Evolutionary conservation across 164 flowering plant species (phyloP), one percentile per base, ranked within the genome.

Genomic region (Vitis vinifera): DNA sequence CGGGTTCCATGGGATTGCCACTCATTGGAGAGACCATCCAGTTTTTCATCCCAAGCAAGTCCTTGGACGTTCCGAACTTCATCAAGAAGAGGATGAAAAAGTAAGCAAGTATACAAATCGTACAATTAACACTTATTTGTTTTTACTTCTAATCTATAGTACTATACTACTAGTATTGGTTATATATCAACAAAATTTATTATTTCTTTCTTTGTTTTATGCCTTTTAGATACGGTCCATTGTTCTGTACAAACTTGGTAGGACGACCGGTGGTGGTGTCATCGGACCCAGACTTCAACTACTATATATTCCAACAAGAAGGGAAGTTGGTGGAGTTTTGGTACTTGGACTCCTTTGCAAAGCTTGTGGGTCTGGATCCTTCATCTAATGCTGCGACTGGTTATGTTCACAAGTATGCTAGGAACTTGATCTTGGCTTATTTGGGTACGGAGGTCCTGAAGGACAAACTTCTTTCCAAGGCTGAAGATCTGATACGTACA

Each of bases 1-100:
- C 82, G 0, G 84, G 84, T 49, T 83, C 86, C 10, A 70, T 75
- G 68, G 86, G 80, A 2, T 48, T 78, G 3, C 84, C 86, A 47
- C 66, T 81, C 13, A 70, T 81, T 37, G 86, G 86, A 13, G 86
- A 83, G 71, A 76, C 78, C 47, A 61, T 83, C 63, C 65, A 79
- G 63, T 58, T 79, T 10, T 10, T 77, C 67, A 51, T 68, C 17
- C 80, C 83, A 1, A 69, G 73, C 52, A 59, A 68, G 50, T 69
- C 79, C 7, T 12, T 75, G 3, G 84, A 83, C 61, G 44, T 79
- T 55, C 73, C 60, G 0, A 74, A 79, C 9, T 83, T 83, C 71
- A 68, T 79, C 49, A 76, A 75, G 30, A 69, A 16, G 3, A 75
- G 84, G 67, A 27, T 81, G 47, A 65, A 72, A 27, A 81, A 70